Base-by-base conservation (phyloP, 2,329 filamentous ascomycete species). In the Colletotrichum filicis region DNA sequence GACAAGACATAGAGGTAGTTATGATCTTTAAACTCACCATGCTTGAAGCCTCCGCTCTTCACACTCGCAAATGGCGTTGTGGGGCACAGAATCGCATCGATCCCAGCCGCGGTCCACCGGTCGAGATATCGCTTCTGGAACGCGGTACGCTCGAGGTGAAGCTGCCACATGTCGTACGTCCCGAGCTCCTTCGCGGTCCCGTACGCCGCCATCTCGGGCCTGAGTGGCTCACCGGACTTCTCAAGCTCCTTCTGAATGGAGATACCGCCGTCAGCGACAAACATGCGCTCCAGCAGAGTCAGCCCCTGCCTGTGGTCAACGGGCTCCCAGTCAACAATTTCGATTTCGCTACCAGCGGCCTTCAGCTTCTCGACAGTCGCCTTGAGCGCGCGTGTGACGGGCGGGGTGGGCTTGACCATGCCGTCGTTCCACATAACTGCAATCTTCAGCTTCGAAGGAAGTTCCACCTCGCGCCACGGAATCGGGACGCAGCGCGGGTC, bases 401-500 rank as follows among this genome's bases (percentile, higher is more conserved):
- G 92, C 3, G 92, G 92, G 64, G 93, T 92, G 0, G 92, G 92
- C 6, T 81, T 85, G 5, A 93, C 91, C 62, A 91, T 85, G 11
- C 87, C 89, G 78, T 94, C 92, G 79, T 92, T 84, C 87, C 88
- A 91, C 80, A 93, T 84, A 37, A 94, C 87, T 5, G 84, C 92
- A 66, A 94, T 83, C 56, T 84, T 88, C 28, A 93, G 79, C 60
- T 80, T 86, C 26, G 63, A 4, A 0, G 84, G 80, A 3, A 84
- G 74, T 2, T 78, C 68, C 0, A 79, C 78, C 1, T 76, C 46
- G 7, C 86, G 80, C 90, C 90, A 92, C 0, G 89, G 87, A 28
- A 92, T 86, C 0, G 90, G 90, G 1, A 91, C 77, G 49, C 90
- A 87, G n/a, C 86, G 86, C 0, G 90, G 86, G 70, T 92, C 90